Base-by-base conservation (phyloP, 495 filamentous ascomycete genomes). In the Xylaria cubensis region DNA sequence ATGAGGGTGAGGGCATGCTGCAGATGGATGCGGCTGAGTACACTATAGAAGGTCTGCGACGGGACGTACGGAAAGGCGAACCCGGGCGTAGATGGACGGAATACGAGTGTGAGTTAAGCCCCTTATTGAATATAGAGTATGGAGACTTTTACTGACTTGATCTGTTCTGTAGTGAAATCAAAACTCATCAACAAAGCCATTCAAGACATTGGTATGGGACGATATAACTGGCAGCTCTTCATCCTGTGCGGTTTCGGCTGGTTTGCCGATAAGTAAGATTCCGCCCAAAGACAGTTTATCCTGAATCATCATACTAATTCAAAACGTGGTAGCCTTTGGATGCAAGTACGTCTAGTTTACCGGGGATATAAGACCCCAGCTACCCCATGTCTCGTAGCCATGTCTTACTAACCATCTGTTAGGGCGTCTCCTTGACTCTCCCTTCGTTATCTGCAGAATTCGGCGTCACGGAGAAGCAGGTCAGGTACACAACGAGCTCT, bases 141-240 rank as follows among this genome's bases (percentile, higher is more conserved):
- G 17, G 64, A 36, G 1, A 7, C 9, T 8, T 3, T 48, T 62
- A 69, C 79, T 82, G 46, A 83, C 48, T 46, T 9, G 34, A 1
- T 53, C 61, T 50, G 13, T 1, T 21, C 12, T 26, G 56, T 61
- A 88, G 85, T 88, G 74, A 88, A 87, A 77, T 85, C 83, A 0
- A 87, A 89, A 68, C 83, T 91, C 64, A 87, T 94, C 69, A 95
- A 93, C 79, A 88, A 88, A 66, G 91, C 92, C 3, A 90, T 94
- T 66, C 91, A 93, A 70, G 93, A 95, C 78, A 95, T 96, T 74
- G 93, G 93, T 8, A 96, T 95, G 91, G 94, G 94, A 53, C 85
- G 86, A 44, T 97, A 96, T 74, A 93, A 97, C 76, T 95, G 92
- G 93, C 86, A 93, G 74, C 81, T 96, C 15, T 96, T 97, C 80